Evolutionary conservation across 331 rosid genomes (phyloP).

Genomic region (Pyrus hybrid): DNA sequence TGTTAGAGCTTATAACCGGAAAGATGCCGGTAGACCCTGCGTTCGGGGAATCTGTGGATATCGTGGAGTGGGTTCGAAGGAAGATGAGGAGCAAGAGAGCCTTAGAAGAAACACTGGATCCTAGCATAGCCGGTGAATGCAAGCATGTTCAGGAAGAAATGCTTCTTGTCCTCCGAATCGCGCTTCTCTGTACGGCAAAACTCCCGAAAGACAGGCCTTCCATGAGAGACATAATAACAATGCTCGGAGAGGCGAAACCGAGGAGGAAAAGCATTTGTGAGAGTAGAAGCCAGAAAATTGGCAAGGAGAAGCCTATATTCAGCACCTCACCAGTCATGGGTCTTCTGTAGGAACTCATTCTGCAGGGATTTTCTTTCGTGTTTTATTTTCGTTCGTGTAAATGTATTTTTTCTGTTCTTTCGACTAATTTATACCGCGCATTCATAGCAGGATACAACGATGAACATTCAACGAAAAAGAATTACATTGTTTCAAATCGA

Average conservation of each 20-base stretch:
- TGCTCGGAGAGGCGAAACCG: conserved; percentile 91
- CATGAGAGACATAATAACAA: conserved; percentile 66
- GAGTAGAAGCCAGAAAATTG: conserved; percentile 23
- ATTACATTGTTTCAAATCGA: neutral
- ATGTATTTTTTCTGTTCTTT: neutral
- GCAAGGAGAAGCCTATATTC: conserved; percentile 44
- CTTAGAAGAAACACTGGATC: conserved; percentile 52
- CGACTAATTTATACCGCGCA: neutral
- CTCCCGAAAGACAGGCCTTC: conserved; percentile 86
- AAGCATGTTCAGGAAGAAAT: conserved; percentile 75
- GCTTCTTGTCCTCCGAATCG: conserved; percentile 74
- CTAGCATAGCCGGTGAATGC: conserved; percentile 56
- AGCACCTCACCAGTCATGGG: conserved; percentile 41
- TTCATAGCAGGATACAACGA: neutral
- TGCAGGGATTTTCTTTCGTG: neutral
- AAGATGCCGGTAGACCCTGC: conserved; percentile 51
- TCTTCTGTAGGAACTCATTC: conserved; percentile 21
- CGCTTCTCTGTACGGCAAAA: conserved; percentile 68
- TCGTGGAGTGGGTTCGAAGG: conserved; percentile 51
- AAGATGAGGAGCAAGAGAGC: conserved; percentile 37
- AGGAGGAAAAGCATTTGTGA: conserved; percentile 70
- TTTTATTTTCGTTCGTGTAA: neutral
- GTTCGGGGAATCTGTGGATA: conserved; percentile 47
- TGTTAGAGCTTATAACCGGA: conserved; percentile 72
- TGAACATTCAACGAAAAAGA: neutral